Evolutionary conservation across 495 filamentous ascomycete species (phyloP), one percentile per base, ranked within the genome.

Genomic region (Lindgomyces ingoldianus): DNA sequence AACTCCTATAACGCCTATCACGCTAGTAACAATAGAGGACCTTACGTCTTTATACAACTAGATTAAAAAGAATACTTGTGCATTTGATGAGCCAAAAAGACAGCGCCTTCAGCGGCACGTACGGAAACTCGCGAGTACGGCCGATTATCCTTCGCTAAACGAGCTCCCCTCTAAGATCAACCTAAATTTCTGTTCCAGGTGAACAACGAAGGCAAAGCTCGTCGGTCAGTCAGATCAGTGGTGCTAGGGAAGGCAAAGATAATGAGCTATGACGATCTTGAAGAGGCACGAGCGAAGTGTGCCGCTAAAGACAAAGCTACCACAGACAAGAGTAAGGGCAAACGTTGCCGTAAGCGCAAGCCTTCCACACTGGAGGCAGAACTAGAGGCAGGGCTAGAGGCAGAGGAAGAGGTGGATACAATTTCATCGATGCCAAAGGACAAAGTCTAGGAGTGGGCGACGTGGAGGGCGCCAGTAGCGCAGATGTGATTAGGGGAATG

Each of bases 91-190:
- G n/a, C n/a, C n/a, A n/a, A n/a, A n/a, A n/a, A n/a, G n/a, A n/a
- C n/a, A 50, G 24, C 47, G 47, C 24, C 47, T 50, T 6, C 47
- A 50, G 47, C 21, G 47, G 47, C 47, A 24, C 47, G 47, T 50
- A 50, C 47, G 26, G 47, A 50, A 50, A 24, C 47, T 50, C 22
- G 47, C n/a, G n/a, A n/a, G n/a, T n/a, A n/a, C n/a, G n/a, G n/a
- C n/a, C n/a, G n/a, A n/a, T n/a, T n/a, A 50, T 50, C 47, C 47
- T 50, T 50, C 26, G 45, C 45, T 48, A 48, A 48, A 48, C 45
- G 21, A 48, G 10, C 21, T 26, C 47, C 26, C 47, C 47, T 50
- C 26, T 24, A 50, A 25, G 47, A 50, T 50, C 47, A 50, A 18
- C 21, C 21, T 16, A 18, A 25, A 26, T 24, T 50, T 50, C 24